Conservation (phyloP, 192 early-diverging fungal species). For the Backusella luteola region DNA sequence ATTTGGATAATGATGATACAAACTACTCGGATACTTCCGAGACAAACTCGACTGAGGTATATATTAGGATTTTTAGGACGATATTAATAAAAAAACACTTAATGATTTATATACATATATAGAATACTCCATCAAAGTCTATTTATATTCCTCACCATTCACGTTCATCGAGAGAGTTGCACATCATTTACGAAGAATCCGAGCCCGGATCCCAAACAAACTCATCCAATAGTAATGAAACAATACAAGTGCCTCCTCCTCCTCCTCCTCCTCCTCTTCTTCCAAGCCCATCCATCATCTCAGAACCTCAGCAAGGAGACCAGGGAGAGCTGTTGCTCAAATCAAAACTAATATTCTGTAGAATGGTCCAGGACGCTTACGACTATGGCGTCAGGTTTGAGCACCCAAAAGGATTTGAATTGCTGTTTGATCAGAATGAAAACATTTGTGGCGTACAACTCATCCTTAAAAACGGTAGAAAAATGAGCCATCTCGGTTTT, state of each 20-base stretch:
- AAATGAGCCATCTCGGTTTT: not conserved
- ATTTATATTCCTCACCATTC: not conserved
- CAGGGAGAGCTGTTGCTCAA: not conserved
- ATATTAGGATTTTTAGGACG: not conserved
- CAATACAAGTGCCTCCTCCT: not conserved
- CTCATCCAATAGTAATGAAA: conserved; percentile 1
- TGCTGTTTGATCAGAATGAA: not conserved
- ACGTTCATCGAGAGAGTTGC: not conserved
- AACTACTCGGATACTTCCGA: not conserved
- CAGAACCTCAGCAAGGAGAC: not conserved
- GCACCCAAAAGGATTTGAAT: not conserved
- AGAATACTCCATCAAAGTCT: not conserved
- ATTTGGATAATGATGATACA: not conserved
- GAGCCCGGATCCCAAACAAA: not conserved
- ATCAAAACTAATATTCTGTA: not conserved
- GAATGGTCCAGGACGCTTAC: not conserved
- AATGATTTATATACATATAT: not conserved
- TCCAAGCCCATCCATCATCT: not conserved
- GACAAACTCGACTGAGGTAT: not conserved
- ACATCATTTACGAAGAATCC: conserved; percentile 4
- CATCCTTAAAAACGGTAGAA: not conserved
- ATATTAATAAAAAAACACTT: not conserved
- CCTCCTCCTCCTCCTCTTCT: not conserved
- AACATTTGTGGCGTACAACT: not conserved
- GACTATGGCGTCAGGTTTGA: not conserved